Percentiles rank a stretch among this genome's conserved stretches.
Conservation (phyloP, 495 filamentous ascomycete species). For the Parmelia sp. region DNA sequence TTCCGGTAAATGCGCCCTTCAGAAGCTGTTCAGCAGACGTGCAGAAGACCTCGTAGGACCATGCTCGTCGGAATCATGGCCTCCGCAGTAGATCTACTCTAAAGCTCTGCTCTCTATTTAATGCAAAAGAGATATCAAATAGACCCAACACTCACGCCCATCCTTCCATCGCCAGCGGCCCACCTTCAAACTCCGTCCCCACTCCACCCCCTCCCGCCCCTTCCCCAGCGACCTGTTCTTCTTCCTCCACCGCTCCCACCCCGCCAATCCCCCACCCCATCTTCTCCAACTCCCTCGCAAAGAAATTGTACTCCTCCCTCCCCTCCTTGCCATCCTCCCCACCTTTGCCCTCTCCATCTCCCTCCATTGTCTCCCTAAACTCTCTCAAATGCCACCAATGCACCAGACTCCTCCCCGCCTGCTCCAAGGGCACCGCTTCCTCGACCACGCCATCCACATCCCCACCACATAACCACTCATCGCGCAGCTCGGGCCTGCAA, state of each 20-base stretch:
- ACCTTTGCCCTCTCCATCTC: constrained; percentile 31
- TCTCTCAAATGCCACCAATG: constrained; percentile 85
- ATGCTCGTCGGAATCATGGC: not conserved
- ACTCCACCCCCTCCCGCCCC: constrained; percentile 36
- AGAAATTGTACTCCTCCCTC: constrained; percentile 82
- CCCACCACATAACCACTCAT: constrained; percentile 89
- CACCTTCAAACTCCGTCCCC: constrained; percentile 45
- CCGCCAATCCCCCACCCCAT: constrained; percentile 53
- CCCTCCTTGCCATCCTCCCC: constrained; percentile 38
- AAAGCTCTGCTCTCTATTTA: not conserved
- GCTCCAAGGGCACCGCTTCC: constrained; percentile 82
- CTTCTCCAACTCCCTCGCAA: constrained; percentile 79
- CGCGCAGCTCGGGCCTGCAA: constrained; percentile 82
- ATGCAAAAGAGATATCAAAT: not conserved
- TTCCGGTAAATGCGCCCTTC: not conserved
- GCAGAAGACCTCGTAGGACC: not conserved
- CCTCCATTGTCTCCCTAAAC: constrained; percentile 75
- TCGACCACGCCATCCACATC: constrained; percentile 91
- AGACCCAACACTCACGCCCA: constrained; percentile 28
- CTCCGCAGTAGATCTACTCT: not conserved
- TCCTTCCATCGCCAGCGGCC: constrained; percentile 41
- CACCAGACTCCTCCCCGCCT: constrained; percentile 76
- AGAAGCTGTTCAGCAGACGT: not conserved
- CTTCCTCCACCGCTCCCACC: constrained; percentile 34
- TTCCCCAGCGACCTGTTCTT: constrained; percentile 41